Percentiles rank a stretch among this genome's conserved stretches.
phyloP scores from a whole-genome alignment of 2,329 filamentous ascomycete species.

The Rhexocercosporidium sp. region DNA sequence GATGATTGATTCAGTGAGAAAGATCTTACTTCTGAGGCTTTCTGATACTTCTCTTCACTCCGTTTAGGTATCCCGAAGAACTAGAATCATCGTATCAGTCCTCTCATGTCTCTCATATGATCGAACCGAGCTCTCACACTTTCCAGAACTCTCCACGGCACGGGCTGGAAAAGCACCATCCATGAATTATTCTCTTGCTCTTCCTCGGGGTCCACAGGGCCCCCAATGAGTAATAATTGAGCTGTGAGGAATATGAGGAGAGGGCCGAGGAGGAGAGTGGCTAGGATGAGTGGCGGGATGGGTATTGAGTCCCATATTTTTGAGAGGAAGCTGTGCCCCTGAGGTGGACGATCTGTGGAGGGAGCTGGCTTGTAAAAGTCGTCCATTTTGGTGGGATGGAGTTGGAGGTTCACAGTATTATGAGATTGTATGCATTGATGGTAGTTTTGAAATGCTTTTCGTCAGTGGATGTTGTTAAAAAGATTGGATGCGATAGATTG shows the following conservation, averaged over 20 bases:
- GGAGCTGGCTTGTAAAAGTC: conserved; percentile 34
- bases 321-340: conserved; percentile 15
- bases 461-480: background rate
- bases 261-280: conserved; percentile 31
- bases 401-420: background rate
- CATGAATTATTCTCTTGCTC: conserved; percentile 46
- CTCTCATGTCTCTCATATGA: background rate
- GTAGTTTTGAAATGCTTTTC: background rate
- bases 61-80: conserved; percentile 39
- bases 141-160: conserved; percentile 18
- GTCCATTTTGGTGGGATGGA: conserved; percentile 21
- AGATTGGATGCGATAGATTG: background rate
- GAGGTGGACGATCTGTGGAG: background rate
- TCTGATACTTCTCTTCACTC: conserved; percentile 32
- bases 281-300: conserved; percentile 21
- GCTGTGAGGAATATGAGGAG: conserved; percentile 33
- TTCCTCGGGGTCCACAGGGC: conserved; percentile 11
- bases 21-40: conserved; percentile 34
- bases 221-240: conserved; percentile 33
- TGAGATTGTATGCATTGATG: background rate
- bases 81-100: conserved; percentile 28
- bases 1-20: conserved; percentile 41
- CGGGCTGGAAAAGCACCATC: conserved; percentile 34
- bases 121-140: background rate
- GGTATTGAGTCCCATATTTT: conserved; percentile 13